These are phyloP conservation scores for Aspergillus biplanus DNA, from an alignment of 495 filamentous ascomycete species.

Conservation along the genomic window DNA sequence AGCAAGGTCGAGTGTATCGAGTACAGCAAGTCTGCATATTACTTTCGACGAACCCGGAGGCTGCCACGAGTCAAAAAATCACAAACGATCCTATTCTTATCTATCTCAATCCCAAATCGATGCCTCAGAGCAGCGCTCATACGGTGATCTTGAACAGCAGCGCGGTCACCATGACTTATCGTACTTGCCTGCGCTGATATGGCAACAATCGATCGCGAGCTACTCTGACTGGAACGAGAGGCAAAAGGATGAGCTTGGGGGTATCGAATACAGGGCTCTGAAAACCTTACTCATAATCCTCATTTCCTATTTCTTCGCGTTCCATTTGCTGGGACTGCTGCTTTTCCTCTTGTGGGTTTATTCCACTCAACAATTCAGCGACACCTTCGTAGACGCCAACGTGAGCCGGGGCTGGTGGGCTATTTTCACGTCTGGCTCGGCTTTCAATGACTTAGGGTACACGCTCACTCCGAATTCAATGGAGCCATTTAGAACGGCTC, in stretches of 20 bases:
- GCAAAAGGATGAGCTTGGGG: slow-evolving; percentile 85
- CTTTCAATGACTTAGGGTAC: slow-evolving; percentile 81
- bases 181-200: slow-evolving; percentile 20
- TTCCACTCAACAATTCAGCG: slow-evolving; percentile 49
- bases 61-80: slow-evolving; percentile 16
- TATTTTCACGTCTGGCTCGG: slow-evolving; percentile 75
- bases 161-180: not conserved
- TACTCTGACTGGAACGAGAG: slow-evolving; percentile 53
- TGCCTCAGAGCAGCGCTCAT: slow-evolving; percentile 3
- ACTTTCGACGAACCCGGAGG: slow-evolving; percentile 46
- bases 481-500: slow-evolving; percentile 73
- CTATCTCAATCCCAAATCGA: slow-evolving; percentile 29
- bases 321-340: slow-evolving; percentile 68
- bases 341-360: slow-evolving; percentile 74
- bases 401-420: slow-evolving; percentile 76
- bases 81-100: slow-evolving; percentile 18
- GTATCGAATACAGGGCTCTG: slow-evolving; percentile 83
- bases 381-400: slow-evolving; percentile 56
- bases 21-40: slow-evolving; percentile 46
- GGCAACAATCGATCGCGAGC: slow-evolving; percentile 28
- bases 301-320: slow-evolving; percentile 67
- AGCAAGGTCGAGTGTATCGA: slow-evolving; percentile 14
- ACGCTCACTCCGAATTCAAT: slow-evolving; percentile 87
- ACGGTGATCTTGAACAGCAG: slow-evolving; percentile 12
- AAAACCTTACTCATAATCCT: slow-evolving; percentile 76